Conservation (phyloP, 768 basidiomycete genomes). For the Serendipita indica region DNA sequence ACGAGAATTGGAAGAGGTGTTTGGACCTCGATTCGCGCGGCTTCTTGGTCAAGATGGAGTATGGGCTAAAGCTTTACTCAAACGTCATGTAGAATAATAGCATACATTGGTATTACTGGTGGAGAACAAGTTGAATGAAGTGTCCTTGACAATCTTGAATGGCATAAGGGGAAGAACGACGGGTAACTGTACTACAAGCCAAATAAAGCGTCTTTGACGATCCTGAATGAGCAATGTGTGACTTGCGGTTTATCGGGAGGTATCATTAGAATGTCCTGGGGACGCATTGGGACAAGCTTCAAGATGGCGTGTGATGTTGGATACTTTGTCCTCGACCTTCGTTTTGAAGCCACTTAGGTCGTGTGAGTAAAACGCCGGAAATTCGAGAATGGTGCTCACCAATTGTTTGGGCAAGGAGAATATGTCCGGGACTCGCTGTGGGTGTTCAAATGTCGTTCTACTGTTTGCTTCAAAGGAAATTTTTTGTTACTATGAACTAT, state of each 20-base stretch:
- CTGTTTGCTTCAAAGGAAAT: neutral
- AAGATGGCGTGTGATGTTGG: neutral
- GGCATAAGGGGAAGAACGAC: too few relatives aligned
- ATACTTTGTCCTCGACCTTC: neutral
- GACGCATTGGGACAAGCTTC: neutral
- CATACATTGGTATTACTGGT: too few relatives aligned
- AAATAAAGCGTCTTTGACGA: too few relatives aligned
- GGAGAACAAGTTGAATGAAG: too few relatives aligned
- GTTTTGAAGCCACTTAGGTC: neutral
- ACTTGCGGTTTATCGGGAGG: too few relatives aligned
- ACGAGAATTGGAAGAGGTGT: neutral
- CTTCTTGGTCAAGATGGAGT: neutral
- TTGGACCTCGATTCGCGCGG: neutral
- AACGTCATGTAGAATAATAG: too few relatives aligned
- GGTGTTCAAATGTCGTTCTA: neutral
- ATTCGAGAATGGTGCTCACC: neutral
- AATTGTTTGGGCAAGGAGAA: neutral
- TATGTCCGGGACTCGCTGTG: neutral
- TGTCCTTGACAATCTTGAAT: too few relatives aligned
- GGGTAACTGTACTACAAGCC: too few relatives aligned
- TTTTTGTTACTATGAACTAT: neutral
- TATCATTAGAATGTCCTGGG: too few relatives aligned
- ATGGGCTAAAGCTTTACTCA: slow-evolving; percentile 1
- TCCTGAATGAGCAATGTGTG: too few relatives aligned
- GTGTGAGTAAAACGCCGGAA: neutral